Evolutionary conservation across 179 eudicot genomes (phyloP).

Genomic region (Pouteria campechiana): DNA sequence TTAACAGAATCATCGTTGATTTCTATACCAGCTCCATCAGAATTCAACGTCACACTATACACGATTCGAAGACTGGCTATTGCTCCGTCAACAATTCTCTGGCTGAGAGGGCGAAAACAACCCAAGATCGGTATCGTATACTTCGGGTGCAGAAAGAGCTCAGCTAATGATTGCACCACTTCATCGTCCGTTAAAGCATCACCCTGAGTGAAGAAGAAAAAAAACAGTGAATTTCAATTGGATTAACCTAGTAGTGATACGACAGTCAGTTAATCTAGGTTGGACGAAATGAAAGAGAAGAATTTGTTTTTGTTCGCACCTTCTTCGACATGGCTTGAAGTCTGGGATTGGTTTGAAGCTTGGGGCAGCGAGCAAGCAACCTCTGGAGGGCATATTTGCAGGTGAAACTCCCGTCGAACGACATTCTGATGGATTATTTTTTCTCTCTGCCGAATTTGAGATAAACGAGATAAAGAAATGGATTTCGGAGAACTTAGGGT

Average conservation of each 20-base stretch:
- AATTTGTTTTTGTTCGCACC: constrained; percentile 23
- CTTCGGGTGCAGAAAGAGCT: constrained; percentile 51
- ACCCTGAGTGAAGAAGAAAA: constrained; percentile 30
- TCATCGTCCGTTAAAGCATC: constrained; percentile 43
- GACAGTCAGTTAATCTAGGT: background rate
- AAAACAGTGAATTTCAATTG: background rate
- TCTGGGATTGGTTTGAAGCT: constrained; percentile 20
- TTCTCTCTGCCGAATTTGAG: background rate
- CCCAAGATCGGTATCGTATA: constrained; percentile 80
- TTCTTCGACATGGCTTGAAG: constrained; percentile 23
- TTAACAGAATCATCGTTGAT: constrained; percentile 21
- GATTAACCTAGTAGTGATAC: too few relatives aligned
- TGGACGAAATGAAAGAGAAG: background rate
- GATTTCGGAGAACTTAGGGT: too few relatives aligned
- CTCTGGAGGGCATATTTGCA: constrained; percentile 41
- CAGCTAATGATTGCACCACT: constrained; percentile 47
- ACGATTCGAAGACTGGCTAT: constrained; percentile 40
- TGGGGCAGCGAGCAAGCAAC: constrained; percentile 57
- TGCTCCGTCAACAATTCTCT: constrained; percentile 43
- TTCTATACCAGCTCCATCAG: constrained; percentile 16
- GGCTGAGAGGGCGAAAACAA: constrained; percentile 67
- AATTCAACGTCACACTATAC: constrained; percentile 32
- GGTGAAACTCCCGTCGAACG: constrained; percentile 37
- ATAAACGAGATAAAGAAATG: too few relatives aligned
- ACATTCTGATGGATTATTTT: too few relatives aligned